Base-by-base conservation (phyloP, 768 basidiomycete genomes). In the Auricularia auricula-judae region DNA sequence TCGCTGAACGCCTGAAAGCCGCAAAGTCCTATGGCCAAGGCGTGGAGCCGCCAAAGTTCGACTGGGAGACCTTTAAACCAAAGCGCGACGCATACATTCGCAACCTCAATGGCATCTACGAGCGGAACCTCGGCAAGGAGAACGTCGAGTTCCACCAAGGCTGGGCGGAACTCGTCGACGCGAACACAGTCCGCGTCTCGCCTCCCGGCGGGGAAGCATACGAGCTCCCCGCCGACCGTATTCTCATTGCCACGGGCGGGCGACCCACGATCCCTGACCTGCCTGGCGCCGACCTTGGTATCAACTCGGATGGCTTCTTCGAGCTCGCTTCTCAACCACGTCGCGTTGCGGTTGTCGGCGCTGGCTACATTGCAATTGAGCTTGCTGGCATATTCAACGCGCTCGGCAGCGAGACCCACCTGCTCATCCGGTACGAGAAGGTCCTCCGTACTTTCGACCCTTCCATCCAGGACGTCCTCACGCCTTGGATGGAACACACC, bases 311-410 rank as follows among this genome's bases (percentile, higher is more conserved):
- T 74, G 95, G 94, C 2, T 99, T 99, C 81, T 99, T 99, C 70
- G 91, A 86, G 56, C 84, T 99, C 56, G 85, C 85, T 68, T 82
- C 88, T 62, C 93, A 96, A 74, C 97, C 97, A 8, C 91, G 88
- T 76, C 85, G 93, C 65, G 94, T 97, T 36, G 95, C 88, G 3
- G 88, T 98, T 63, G 87, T 98, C 53, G 97, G 97, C 58, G 97
- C 97, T 14, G 97, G 97, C 1, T 99, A 99, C 74, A 98, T 99
- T 69, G 94, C 94, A 18, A 91, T 98, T 66, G 97, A 99, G 76
- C 85, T 99, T 58, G 93, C 96, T 3, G 97, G 97, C 21, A 85
- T 99, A 63, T 85, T 99, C 76, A 85, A 98, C 75, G 81, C 91
- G 5, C 85, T 97, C 64, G 93, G 95, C 23, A 83, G 87, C 42